phyloP scores from a whole-genome alignment of 495 filamentous ascomycete species.

The Hypoxylon crocopeplum region DNA sequence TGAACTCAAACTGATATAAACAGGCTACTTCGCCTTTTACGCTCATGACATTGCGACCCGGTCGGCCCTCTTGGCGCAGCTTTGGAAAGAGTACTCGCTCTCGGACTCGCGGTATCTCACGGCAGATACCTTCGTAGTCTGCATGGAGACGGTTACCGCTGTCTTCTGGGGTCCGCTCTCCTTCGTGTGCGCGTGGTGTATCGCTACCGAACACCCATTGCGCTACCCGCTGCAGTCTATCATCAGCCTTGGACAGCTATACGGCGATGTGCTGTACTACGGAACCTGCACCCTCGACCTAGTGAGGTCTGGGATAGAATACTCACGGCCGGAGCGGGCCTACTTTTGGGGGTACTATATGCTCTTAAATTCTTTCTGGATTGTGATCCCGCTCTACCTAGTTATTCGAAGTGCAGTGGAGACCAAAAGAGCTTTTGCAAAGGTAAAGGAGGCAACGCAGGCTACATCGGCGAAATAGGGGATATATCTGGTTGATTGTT shows the following conservation, averaged over 20 bases:
- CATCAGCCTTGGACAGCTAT: slow-evolving; percentile 62
- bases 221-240: slow-evolving; percentile 60
- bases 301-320: slow-evolving; percentile 23
- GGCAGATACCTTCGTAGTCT: slow-evolving; percentile 58
- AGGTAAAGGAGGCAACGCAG: background rate
- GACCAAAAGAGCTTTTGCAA: background rate
- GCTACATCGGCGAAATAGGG: background rate
- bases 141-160: slow-evolving; percentile 63
- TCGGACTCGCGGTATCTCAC: slow-evolving; percentile 66
- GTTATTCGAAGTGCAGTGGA: background rate
- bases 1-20: background rate
- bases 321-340: background rate
- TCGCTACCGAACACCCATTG: slow-evolving; percentile 53
- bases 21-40: slow-evolving; percentile 57
- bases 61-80: slow-evolving; percentile 60
- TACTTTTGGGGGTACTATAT: background rate
- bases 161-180: slow-evolving; percentile 64
- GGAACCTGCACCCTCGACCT: slow-evolving; percentile 59
- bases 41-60: slow-evolving; percentile 49
- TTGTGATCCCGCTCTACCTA: background rate
- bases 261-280: slow-evolving; percentile 65
- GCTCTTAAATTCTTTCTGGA: background rate
- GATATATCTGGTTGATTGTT: background rate
- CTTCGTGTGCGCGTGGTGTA: slow-evolving; percentile 53
- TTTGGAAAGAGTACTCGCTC: slow-evolving; percentile 69